Conservation (phyloP, 2,329 filamentous ascomycete species). For the Claviceps pazoutovae region DNA sequence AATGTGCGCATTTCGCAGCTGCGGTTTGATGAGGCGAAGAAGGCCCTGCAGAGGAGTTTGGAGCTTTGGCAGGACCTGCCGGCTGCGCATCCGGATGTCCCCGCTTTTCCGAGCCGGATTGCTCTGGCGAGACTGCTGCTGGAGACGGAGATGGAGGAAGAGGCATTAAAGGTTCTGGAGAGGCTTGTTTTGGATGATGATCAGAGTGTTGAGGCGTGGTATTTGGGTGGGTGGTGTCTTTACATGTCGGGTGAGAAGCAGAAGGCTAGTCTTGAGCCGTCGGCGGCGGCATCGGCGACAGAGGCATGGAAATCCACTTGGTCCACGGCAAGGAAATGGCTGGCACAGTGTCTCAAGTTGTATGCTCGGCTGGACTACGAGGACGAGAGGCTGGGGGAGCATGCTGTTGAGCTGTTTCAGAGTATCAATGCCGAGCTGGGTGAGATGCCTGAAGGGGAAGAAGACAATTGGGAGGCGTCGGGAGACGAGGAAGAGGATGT, state of each 20-base stretch:
- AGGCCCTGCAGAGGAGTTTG: constrained; percentile 66
- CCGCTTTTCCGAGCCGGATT: constrained; percentile 76
- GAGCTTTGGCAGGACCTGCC: constrained; percentile 70
- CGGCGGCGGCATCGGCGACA: constrained; percentile 9
- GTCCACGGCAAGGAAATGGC: constrained; percentile 67
- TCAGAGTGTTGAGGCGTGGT: constrained; percentile 90
- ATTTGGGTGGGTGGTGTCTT: constrained; percentile 87
- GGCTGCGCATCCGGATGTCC: constrained; percentile 56
- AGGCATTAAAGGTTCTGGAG: constrained; percentile 75
- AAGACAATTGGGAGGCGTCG: constrained; percentile 35
- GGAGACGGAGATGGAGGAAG: constrained; percentile 75
- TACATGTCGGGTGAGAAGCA: constrained; percentile 64
- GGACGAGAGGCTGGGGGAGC: constrained; percentile 62
- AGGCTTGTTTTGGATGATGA: constrained; percentile 80
- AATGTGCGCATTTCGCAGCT: constrained; percentile 86
- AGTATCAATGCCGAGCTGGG: constrained; percentile 52
- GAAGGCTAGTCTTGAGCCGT: constrained; percentile 23
- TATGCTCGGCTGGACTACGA: constrained; percentile 72
- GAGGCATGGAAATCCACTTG: constrained; percentile 47
- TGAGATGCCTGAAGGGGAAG: constrained; percentile 39
- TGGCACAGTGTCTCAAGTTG: constrained; percentile 67
- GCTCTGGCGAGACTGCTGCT: constrained; percentile 75
- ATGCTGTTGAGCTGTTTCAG: constrained; percentile 56
- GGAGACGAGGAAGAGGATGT: constrained; percentile 39
- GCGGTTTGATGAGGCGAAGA: constrained; percentile 62